phyloP scores from a whole-genome alignment of 441 rosid genomes.

The Pelargonium citronellum region DNA sequence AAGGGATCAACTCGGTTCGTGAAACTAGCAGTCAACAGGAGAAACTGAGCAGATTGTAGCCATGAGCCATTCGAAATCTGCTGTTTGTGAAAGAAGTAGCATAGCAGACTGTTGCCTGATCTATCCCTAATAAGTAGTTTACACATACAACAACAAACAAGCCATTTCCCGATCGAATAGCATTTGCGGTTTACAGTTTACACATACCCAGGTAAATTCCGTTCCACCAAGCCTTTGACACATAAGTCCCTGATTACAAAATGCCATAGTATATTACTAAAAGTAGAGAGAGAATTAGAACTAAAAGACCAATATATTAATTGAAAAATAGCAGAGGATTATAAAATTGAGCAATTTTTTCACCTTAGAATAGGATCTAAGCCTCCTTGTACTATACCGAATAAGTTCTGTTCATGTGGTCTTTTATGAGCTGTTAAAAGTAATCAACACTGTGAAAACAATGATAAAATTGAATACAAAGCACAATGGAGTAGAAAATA shows the following conservation, averaged over 20 bases:
- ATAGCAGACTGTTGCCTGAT: too few species aligned
- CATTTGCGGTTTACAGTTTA: neutral
- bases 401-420: constrained; percentile 63
- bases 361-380: constrained; percentile 67
- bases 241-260: constrained; percentile 51
- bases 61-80: too few species aligned
- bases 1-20: too few species aligned
- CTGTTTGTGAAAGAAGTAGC: too few species aligned
- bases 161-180: too few species aligned
- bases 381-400: constrained; percentile 75
- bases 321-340: neutral
- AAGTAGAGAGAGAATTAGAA: constrained; percentile 5
- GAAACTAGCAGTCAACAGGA: too few species aligned
- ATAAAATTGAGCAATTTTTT: constrained; percentile 11
- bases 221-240: constrained; percentile 63
- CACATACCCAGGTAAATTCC: constrained; percentile 70
- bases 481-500: neutral
- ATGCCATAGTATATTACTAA: constrained; percentile 11
- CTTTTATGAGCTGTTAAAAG: constrained; percentile 53
- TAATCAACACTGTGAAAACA: constrained; percentile 16
- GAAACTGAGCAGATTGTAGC: too few species aligned
- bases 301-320: constrained; percentile 2
- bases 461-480: constrained; percentile 8
- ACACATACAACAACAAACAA: constrained; percentile 27
- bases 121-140: neutral